Percentiles rank a stretch among this genome's conserved stretches.
Evolutionary conservation across 2,329 filamentous ascomycete genomes (phyloP).

Genomic region (Pseudocercospora fuligena): DNA sequence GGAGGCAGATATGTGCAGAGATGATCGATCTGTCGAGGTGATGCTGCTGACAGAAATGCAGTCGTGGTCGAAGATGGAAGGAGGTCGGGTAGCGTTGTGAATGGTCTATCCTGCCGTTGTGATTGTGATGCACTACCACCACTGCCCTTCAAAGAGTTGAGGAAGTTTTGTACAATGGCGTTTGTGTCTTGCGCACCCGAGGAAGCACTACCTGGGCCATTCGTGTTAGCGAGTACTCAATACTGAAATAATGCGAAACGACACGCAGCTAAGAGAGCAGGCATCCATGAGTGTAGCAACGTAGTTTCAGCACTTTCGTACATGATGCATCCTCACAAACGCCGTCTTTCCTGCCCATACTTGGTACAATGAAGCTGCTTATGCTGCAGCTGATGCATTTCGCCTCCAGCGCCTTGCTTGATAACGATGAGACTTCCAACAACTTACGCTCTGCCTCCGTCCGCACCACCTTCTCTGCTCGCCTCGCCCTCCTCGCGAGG

Average conservation of each 20-base stretch:
- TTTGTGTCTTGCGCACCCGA: slow-evolving; percentile 68
- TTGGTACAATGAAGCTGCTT: background rate
- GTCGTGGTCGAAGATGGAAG: slow-evolving; percentile 78
- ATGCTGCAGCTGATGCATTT: slow-evolving; percentile 8
- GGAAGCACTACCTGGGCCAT: slow-evolving; percentile 29
- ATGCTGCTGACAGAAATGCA: slow-evolving; percentile 72
- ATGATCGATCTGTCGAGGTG: slow-evolving; percentile 68
- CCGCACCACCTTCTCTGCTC: slow-evolving; percentile 88
- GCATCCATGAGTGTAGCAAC: slow-evolving; percentile 19
- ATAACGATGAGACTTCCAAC: slow-evolving; percentile 5
- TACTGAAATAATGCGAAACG: background rate
- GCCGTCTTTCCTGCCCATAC: slow-evolving; percentile 9
- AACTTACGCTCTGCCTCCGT: slow-evolving; percentile 99
- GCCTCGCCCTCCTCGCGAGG: slow-evolving; percentile 86
- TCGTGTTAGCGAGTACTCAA: slow-evolving; percentile 19
- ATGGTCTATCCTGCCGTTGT: slow-evolving; percentile 66
- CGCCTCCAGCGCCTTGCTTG: slow-evolving; percentile 16
- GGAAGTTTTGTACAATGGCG: slow-evolving; percentile 82
- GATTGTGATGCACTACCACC: slow-evolving; percentile 44
- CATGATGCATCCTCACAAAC: slow-evolving; percentile 17
- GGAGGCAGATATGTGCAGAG: slow-evolving; percentile 81
- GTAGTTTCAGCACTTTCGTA: slow-evolving; percentile 23
- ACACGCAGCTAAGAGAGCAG: slow-evolving; percentile 13
- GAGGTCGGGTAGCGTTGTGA: slow-evolving; percentile 84
- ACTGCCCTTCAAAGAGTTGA: slow-evolving; percentile 75